Percentiles rank a stretch among this genome's conserved stretches.
These are phyloP conservation scores for Medakamo hakoo DNA, from an alignment of 139 green algal genomes.

Conservation along the genomic window DNA sequence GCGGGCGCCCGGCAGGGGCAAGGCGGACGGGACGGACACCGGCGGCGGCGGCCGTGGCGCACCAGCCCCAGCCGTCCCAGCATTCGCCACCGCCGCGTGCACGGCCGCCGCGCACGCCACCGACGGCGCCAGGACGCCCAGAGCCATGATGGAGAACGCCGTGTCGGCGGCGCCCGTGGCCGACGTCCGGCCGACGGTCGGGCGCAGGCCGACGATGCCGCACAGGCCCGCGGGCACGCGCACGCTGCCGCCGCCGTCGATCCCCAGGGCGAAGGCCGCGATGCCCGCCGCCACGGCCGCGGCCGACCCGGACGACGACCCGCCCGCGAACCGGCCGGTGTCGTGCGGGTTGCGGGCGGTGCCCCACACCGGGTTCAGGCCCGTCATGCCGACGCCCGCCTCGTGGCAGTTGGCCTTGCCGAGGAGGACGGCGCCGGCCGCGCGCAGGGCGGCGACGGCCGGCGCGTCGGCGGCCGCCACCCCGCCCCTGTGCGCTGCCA, in stretches of 20 bases:
- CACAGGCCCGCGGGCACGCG: constrained; percentile 65
- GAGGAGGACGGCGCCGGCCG: constrained; percentile 42
- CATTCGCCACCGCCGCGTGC: constrained; percentile 33
- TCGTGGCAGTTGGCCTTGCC: constrained; percentile 63
- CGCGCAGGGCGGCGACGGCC: constrained; percentile 24
- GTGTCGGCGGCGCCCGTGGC: constrained; percentile 2
- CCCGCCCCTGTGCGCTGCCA: constrained; percentile 12
- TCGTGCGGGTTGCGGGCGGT: constrained; percentile 45
- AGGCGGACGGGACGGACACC: constrained; percentile 9
- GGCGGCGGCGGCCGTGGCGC: neutral
- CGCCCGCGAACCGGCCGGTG: constrained; percentile 21
- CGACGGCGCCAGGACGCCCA: constrained; percentile 27
- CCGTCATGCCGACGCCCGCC: constrained; percentile 24
- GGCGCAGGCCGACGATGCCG: constrained; percentile 59
- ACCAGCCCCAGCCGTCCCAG: constrained; percentile 1
- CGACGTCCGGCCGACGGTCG: constrained; percentile 24
- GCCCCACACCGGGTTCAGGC: constrained; percentile 28
- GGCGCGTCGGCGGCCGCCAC: neutral
- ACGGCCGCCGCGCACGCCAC: constrained; percentile 30
- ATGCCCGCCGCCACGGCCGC: constrained; percentile 52
- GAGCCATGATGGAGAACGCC: constrained; percentile 11
- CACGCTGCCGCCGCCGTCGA: constrained; percentile 62
- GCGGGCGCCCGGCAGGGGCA: constrained; percentile 1
- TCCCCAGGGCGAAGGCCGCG: constrained; percentile 51
- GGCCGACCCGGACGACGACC: constrained; percentile 40